Evolutionary conservation across 352 stramenopile species (phyloP).

Genomic region (Pythium catenulatum): DNA sequence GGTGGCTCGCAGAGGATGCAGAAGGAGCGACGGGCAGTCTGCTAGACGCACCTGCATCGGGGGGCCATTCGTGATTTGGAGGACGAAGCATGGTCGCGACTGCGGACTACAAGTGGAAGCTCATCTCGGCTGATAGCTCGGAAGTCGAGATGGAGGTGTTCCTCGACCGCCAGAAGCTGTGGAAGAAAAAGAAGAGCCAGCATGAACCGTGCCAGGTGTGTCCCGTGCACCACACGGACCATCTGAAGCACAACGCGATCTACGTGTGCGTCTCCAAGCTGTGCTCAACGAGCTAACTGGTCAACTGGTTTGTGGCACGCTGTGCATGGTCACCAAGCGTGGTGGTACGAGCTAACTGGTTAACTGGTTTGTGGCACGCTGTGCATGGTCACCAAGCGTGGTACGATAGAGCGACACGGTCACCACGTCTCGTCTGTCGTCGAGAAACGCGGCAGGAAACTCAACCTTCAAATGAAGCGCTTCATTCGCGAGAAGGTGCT

Average conservation of each 20-base stretch:
- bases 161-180: constrained; percentile 4
- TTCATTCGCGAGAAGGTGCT: not conserved
- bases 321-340: not conserved
- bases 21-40: too few species aligned
- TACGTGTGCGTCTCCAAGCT: constrained; percentile 1
- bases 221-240: not conserved
- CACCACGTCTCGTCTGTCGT: not conserved
- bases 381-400: constrained; percentile 1
- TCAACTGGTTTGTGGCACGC: constrained; percentile 6
- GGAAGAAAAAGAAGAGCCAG: constrained; percentile 12
- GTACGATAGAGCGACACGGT: not conserved
- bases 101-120: not conserved
- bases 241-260: constrained; percentile 16
- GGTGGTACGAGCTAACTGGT: not conserved
- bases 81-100: not conserved
- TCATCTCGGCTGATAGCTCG: not conserved
- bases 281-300: not conserved
- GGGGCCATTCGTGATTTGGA: too few species aligned
- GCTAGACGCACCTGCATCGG: too few species aligned
- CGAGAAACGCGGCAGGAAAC: not conserved
- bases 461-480: constrained; percentile 32
- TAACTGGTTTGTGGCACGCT: too few species aligned
- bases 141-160: constrained; percentile 27
- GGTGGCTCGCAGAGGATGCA: too few species aligned
- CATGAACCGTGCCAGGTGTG: constrained; percentile 10